Evolutionary conservation across 2,329 filamentous ascomycete species (phyloP), one percentile per base, ranked within the genome.

Genomic region (Colletotrichum lentis): DNA sequence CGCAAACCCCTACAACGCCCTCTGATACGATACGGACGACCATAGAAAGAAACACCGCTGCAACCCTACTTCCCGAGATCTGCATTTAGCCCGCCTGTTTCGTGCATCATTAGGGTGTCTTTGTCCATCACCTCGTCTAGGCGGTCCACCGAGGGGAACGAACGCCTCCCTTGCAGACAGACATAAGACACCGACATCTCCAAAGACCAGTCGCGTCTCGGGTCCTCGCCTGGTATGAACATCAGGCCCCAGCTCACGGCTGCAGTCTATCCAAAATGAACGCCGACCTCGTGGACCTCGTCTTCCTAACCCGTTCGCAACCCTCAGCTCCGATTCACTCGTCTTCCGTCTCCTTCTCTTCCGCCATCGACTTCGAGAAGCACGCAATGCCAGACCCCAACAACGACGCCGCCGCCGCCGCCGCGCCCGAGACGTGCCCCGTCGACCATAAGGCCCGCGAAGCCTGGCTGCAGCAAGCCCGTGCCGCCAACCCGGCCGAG

Each of bases 391-490:
- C 65, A 12, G 55, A 52, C 50, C 16, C 41, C 16, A 67, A 57
- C 41, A 50, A 43, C 59, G 53, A 18, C 52, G 57, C 47, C 27
- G 54, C 43, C 27, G 27, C 27, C 60, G 53, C 16, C 54, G 56
- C 47, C 27, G 54, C 43, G 14, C 24, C 22, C 27, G 69, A 69
- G 44, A 54, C 60, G 27, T 71, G 70, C 22, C 70, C 70, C 31
- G 69, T 71, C 50, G 70, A 71, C 53, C 69, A 71, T 81, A 92
- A 93, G 75, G 91, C 93, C 62, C 91, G 96, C 74, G 91, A 94
- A 74, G 88, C 91, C 74, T 99, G 95, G 95, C 86, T 98, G 43
- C 84, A 86, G 67, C 88, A 93, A 76, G 88, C 90, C 50, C 82
- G 81, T 70, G 79, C 87, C 76, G 81, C 85, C 78, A 80, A 80